These are phyloP conservation scores for Xylaria sp. DNA, from an alignment of 2,329 filamentous ascomycete genomes.

Conservation along the genomic window DNA sequence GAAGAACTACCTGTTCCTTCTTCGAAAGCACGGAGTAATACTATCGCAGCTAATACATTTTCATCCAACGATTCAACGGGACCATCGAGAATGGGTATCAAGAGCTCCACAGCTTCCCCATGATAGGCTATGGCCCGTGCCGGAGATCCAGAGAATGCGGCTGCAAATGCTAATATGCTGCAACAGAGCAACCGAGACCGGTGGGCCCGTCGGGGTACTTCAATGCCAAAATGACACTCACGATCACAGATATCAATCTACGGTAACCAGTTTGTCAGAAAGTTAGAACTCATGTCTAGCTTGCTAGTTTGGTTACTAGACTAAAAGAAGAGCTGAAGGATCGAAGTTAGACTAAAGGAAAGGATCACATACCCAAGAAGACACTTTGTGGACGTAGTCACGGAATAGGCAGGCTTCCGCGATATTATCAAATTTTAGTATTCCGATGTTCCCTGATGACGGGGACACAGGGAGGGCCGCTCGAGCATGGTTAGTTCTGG, in stretches of 20 bases:
- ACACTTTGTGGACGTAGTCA: neutral
- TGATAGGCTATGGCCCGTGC: neutral
- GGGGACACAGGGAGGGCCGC: neutral
- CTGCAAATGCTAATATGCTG: neutral
- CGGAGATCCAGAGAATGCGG: neutral
- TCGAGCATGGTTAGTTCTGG: neutral
- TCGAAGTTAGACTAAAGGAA: neutral
- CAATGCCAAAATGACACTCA: neutral
- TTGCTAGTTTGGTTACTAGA: too few species aligned
- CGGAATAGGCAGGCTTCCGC: neutral
- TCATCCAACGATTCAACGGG: conserved; percentile 3
- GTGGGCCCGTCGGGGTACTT: neutral
- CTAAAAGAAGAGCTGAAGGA: neutral
- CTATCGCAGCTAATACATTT: conserved; percentile 6
- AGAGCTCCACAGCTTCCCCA: conserved; percentile 1
- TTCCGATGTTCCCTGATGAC: neutral
- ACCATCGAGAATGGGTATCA: conserved; percentile 7
- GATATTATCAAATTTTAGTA: neutral
- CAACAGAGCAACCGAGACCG: neutral
- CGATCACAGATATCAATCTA: neutral
- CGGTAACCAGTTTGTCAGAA: too few species aligned
- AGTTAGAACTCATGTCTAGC: too few species aligned
- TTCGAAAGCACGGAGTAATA: conserved; percentile 5
- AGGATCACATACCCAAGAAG: neutral
- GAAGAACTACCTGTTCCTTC: neutral